Evolutionary conservation across 306 rosid species (phyloP), one percentile per base, ranked within the genome.

Genomic region (Vigna trinervia): DNA sequence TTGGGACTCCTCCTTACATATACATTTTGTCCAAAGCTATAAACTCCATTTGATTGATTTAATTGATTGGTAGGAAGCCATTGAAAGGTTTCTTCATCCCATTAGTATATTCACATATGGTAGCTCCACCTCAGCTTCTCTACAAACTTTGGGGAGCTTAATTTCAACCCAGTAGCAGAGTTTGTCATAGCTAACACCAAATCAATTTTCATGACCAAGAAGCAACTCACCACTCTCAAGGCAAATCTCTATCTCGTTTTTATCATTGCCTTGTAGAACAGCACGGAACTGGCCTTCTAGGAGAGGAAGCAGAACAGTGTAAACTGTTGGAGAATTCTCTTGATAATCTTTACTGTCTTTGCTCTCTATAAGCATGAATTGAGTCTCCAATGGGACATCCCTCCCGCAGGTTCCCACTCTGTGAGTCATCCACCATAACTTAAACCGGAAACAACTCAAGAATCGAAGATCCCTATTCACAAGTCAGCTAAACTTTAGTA

Each of bases 361-460:
- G 85, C 89, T 89, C 86, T 96, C 99, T 60, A 96, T 87, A 4
- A 96, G 92, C 91, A 96, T 79, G 87, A 92, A 96, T 22, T 96
- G 99, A 9, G 99, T 96, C 90, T 96, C 99, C 47, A 96, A 59
- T 53, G 99, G 99, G 69, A 96, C 83, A 69, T 96, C 99, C 80
- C 74, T 87, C 57, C 97, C 99, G 78, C 86, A 87, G 17, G 86
- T 87, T 75, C 99, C 99, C 96, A 91, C 91, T 72, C 96, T 92
- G 48, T 96, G 99, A n/a, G 99, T 92, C 99, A 95, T 95, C 99
- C 99, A 95, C 99, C 99, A 95, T 73, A 95, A 82, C 89, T 92
- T 92, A 88, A 95, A 95, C 47, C 99, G 96, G 80, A 95, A 95
- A 63, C 91, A 89, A 82, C 97, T 89, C 90, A 92, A 57, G 88